These are phyloP conservation scores for Lablab purpureus DNA, from an alignment of 306 rosid species.

Conservation along the genomic window DNA sequence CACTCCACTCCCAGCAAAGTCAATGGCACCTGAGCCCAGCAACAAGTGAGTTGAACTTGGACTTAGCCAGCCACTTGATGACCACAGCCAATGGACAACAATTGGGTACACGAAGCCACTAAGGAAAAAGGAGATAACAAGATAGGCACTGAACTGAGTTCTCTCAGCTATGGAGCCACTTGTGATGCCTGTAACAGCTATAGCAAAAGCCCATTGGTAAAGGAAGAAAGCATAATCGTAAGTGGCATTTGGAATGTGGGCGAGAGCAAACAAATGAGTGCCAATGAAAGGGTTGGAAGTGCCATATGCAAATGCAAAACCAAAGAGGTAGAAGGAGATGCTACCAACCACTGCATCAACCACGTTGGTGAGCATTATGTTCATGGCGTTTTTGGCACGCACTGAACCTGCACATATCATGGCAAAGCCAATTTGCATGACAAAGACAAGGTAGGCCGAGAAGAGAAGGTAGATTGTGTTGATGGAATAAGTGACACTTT, in stretches of 20 bases:
- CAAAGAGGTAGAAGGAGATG: constrained; percentile 82
- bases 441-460: constrained; percentile 81
- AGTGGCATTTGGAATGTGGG: constrained; percentile 51
- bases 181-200: constrained; percentile 77
- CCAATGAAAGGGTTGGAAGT: constrained; percentile 80
- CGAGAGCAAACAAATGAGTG: constrained; percentile 61
- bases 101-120: constrained; percentile 79
- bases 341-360: constrained; percentile 84
- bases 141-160: constrained; percentile 75
- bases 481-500: constrained; percentile 70
- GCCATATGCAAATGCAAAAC: constrained; percentile 82
- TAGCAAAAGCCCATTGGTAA: constrained; percentile 86
- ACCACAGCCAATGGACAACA: constrained; percentile 85
- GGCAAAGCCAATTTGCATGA: constrained; percentile 85
- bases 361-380: constrained; percentile 83
- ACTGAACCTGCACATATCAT: constrained; percentile 92
- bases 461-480: constrained; percentile 78
- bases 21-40: constrained; percentile 74
- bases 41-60: constrained; percentile 52
- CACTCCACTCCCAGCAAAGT: constrained; percentile 84
- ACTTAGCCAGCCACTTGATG: constrained; percentile 77
- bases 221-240: constrained; percentile 80
- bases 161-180: constrained; percentile 85
- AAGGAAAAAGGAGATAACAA: constrained; percentile 69
- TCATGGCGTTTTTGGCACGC: constrained; percentile 81